A percentile compares a stretch with the other conserved stretches of the same genome.
These are phyloP conservation scores for Sporothrix mexicana DNA, from an alignment of 2,329 filamentous ascomycete species.

Conservation along the genomic window DNA sequence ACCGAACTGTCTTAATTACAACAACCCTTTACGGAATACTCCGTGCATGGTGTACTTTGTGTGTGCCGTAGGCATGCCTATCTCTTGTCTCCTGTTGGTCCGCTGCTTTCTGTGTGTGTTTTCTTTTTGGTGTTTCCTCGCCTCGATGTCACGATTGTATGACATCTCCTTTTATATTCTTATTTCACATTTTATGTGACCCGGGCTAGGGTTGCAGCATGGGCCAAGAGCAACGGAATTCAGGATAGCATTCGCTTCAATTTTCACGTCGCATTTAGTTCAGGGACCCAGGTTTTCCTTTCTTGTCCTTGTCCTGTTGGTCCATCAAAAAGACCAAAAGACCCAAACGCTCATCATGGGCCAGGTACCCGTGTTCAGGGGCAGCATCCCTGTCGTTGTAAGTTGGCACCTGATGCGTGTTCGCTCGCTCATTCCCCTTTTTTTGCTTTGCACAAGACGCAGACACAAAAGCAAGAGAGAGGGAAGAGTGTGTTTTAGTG, in stretches of 20 bases:
- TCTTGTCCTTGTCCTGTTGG: background rate
- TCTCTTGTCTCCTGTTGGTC: slow-evolving; percentile 18
- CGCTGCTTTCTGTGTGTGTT: background rate
- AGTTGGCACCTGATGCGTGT: background rate
- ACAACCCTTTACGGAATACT: background rate
- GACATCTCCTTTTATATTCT: background rate
- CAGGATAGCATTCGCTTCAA: background rate
- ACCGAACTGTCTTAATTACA: background rate
- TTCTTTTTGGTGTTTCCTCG: background rate
- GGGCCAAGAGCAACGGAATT: background rate
- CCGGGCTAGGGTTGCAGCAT: slow-evolving; percentile 19
- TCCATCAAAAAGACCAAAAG: background rate
- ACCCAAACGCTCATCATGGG: background rate
- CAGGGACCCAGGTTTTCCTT: background rate
- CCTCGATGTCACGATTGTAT: background rate
- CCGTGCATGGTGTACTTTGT: background rate
- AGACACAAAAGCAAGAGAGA: background rate
- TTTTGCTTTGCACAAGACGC: background rate
- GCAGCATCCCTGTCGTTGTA: slow-evolving; percentile 16
- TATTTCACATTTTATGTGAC: background rate
- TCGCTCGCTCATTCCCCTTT: slow-evolving; percentile 12
- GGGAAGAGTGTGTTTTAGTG: slow-evolving; percentile 12
- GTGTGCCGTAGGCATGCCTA: background rate
- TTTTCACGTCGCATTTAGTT: background rate
- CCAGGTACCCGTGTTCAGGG: slow-evolving; percentile 29